phyloP scores from a whole-genome alignment of 345 rosid genomes.

The Syzygium oleosum region DNA sequence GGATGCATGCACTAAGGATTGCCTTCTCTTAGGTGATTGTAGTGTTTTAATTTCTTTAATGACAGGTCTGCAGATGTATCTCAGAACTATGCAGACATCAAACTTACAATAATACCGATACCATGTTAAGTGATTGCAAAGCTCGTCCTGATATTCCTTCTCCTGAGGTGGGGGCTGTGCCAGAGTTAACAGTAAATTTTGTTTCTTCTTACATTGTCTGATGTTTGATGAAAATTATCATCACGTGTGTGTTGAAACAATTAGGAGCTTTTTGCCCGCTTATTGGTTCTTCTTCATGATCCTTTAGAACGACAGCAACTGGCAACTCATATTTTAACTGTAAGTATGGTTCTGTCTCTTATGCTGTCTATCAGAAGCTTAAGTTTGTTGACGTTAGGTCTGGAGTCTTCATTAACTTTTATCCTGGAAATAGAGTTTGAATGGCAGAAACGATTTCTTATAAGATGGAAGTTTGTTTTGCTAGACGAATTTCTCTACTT shows the following conservation, averaged over 20 bases:
- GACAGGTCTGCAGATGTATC: slow-evolving; percentile 95
- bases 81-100: slow-evolving; percentile 73
- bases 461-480: not conserved
- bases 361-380: not conserved
- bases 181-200: slow-evolving; percentile 6
- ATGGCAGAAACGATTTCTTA: not conserved
- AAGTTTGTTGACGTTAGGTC: not conserved
- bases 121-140: slow-evolving; percentile 72
- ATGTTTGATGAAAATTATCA: not conserved
- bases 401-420: not conserved
- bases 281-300: slow-evolving; percentile 90
- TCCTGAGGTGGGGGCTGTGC: slow-evolving; percentile 56
- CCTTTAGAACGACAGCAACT: slow-evolving; percentile 85
- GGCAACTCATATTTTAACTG: slow-evolving; percentile 84
- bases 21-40: not conserved
- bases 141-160: slow-evolving; percentile 74
- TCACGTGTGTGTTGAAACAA: slow-evolving; percentile 5
- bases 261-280: slow-evolving; percentile 92
- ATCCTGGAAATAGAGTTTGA: not conserved
- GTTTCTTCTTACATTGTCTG: not conserved
- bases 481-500: not conserved
- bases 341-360: slow-evolving; percentile 20
- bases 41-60: slow-evolving; percentile 10
- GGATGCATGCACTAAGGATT: not conserved
- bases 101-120: slow-evolving; percentile 41